Conservation (phyloP, 2,329 filamentous ascomycete genomes). For the Xylogone sp. region DNA sequence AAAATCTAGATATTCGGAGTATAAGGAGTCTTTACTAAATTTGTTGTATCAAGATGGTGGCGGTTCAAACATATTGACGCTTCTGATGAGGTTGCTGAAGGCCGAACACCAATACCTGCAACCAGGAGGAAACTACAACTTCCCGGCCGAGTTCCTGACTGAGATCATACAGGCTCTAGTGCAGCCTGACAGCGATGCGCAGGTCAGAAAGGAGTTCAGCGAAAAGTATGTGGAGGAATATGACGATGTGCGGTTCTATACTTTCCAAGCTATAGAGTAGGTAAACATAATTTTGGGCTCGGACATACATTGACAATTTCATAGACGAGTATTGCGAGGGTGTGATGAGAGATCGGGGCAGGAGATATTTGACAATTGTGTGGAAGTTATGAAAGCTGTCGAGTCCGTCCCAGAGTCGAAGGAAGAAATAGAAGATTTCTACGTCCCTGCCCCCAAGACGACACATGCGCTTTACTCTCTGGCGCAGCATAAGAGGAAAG, state of each 20-base stretch:
- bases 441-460: slow-evolving; percentile 59
- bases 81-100: slow-evolving; percentile 82
- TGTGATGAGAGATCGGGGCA: neutral
- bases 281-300: slow-evolving; percentile 22
- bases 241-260: slow-evolving; percentile 82
- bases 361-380: slow-evolving; percentile 49
- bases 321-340: slow-evolving; percentile 25
- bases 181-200: slow-evolving; percentile 49
- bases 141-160: slow-evolving; percentile 64
- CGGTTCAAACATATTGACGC: slow-evolving; percentile 68
- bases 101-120: slow-evolving; percentile 65
- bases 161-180: slow-evolving; percentile 62
- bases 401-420: slow-evolving; percentile 66
- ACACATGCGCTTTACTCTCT: slow-evolving; percentile 63
- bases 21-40: slow-evolving; percentile 56
- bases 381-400: slow-evolving; percentile 61
- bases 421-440: slow-evolving; percentile 67
- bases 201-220: slow-evolving; percentile 67
- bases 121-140: slow-evolving; percentile 61
- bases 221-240: slow-evolving; percentile 75
- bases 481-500: slow-evolving; percentile 70
- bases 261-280: slow-evolving; percentile 71
- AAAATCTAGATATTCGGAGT: slow-evolving; percentile 69
- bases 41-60: slow-evolving; percentile 60
- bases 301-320: neutral